Conservation (phyloP, 2,329 filamentous ascomycete species). For the Phialophora verrucosa region DNA sequence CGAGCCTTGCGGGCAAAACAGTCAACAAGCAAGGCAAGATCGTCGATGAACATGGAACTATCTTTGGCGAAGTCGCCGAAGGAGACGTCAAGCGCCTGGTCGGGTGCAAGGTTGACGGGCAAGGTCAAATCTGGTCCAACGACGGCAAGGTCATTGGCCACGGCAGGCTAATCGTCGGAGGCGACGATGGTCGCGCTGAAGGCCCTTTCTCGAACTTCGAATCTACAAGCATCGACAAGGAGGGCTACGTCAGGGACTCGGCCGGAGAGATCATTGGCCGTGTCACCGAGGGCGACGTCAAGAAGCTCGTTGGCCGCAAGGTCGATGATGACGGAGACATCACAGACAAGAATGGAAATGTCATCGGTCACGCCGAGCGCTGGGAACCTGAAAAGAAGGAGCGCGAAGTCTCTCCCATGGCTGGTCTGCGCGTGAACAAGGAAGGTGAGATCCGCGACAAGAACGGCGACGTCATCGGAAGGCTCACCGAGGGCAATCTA, state of each 20-base stretch:
- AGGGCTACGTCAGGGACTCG: slow-evolving; percentile 60
- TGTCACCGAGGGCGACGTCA: slow-evolving; percentile 67
- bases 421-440: slow-evolving; percentile 58
- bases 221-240: slow-evolving; percentile 61
- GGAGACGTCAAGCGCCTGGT: slow-evolving; percentile 63
- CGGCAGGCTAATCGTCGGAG: slow-evolving; percentile 62
- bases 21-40: slow-evolving; percentile 69
- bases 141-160: slow-evolving; percentile 65
- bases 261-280: slow-evolving; percentile 63
- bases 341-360: slow-evolving; percentile 70
- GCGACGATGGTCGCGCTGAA: slow-evolving; percentile 50
- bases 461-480: slow-evolving; percentile 54
- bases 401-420: slow-evolving; percentile 65
- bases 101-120: slow-evolving; percentile 66
- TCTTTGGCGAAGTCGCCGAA: slow-evolving; percentile 63
- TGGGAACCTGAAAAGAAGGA: slow-evolving; percentile 67
- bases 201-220: slow-evolving; percentile 65
- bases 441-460: slow-evolving; percentile 56
- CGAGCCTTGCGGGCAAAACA: slow-evolving; percentile 64
- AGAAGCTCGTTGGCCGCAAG: slow-evolving; percentile 67
- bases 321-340: slow-evolving; percentile 74
- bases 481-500: slow-evolving; percentile 53
- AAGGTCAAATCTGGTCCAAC: slow-evolving; percentile 69
- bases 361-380: slow-evolving; percentile 69
- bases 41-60: slow-evolving; percentile 63